These are phyloP conservation scores for Articulospora tetracladia DNA, from an alignment of 495 filamentous ascomycete genomes.

Conservation along the genomic window DNA sequence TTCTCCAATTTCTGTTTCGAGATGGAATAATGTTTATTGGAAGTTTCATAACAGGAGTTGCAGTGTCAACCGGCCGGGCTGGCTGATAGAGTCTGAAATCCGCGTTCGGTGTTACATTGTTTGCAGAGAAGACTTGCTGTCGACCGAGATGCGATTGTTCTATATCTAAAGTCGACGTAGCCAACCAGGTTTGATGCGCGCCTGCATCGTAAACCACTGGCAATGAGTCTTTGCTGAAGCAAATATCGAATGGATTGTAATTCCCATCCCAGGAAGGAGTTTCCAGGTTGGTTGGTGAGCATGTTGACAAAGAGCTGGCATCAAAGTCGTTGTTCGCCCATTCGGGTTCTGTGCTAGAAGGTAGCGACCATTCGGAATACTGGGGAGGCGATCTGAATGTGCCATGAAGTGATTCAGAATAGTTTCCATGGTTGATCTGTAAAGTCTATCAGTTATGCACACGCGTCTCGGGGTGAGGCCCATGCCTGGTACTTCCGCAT, in stretches of 20 bases:
- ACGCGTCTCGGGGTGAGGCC: not conserved
- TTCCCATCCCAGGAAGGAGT: not conserved
- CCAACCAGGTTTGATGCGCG: not conserved
- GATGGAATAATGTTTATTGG: not conserved
- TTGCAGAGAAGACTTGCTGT: not conserved
- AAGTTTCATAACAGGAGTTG: not conserved
- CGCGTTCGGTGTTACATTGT: not conserved
- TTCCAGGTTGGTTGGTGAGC: not conserved
- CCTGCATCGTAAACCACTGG: not conserved
- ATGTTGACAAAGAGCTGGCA: not conserved
- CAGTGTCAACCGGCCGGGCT: not conserved
- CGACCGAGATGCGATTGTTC: not conserved
- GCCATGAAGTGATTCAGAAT: not conserved
- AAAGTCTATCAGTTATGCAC: not conserved
- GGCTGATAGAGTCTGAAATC: not conserved
- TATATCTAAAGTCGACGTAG: not conserved
- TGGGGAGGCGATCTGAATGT: not conserved
- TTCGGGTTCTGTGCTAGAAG: not conserved
- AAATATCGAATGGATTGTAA: not conserved
- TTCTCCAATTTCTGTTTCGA: not conserved
- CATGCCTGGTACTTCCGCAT: not conserved
- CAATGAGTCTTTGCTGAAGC: not conserved
- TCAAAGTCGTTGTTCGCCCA: not conserved
- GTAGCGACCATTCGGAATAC: not conserved
- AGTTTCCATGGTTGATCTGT: not conserved